These are phyloP conservation scores for Aspergillus fructus DNA, from an alignment of 2,329 filamentous ascomycete genomes.

Conservation along the genomic window DNA sequence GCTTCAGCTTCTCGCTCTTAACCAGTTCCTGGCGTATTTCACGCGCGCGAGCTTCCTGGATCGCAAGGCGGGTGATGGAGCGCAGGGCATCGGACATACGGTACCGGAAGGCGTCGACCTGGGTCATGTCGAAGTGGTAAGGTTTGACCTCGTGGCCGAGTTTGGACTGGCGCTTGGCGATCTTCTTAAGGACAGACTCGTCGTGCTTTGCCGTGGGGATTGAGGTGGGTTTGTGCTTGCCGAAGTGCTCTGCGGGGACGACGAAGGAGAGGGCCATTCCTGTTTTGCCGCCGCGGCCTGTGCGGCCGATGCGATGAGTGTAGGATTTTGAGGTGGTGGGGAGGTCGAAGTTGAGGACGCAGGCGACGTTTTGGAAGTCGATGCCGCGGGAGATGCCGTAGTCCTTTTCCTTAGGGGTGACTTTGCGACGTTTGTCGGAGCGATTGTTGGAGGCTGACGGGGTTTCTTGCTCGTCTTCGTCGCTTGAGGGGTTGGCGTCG, in stretches of 20 bases:
- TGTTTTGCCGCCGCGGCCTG: slow-evolving; percentile 83
- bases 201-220: slow-evolving; percentile 75
- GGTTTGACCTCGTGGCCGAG: slow-evolving; percentile 79
- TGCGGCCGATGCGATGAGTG: slow-evolving; percentile 94
- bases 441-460: slow-evolving; percentile 22
- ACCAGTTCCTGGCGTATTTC: slow-evolving; percentile 87
- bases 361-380: slow-evolving; percentile 93
- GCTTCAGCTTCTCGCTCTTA: slow-evolving; percentile 89
- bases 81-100: slow-evolving; percentile 89
- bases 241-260: slow-evolving; percentile 75
- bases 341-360: slow-evolving; percentile 96
- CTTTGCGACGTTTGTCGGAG: slow-evolving; percentile 62
- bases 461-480: slow-evolving; percentile 35
- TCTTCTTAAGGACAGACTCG: slow-evolving; percentile 78
- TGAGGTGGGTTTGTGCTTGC: slow-evolving; percentile 85
- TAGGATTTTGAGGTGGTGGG: slow-evolving; percentile 87
- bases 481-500: slow-evolving; percentile 34
- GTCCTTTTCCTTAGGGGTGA: slow-evolving; percentile 72
- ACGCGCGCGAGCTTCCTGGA: slow-evolving; percentile 83
- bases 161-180: slow-evolving; percentile 75
- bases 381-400: slow-evolving; percentile 96
- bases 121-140: slow-evolving; percentile 92
- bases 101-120: slow-evolving; percentile 92
- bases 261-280: slow-evolving; percentile 97
- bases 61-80: slow-evolving; percentile 82